Evolutionary conservation across 345 rosid genomes (phyloP), one percentile per base, ranked within the genome.

Genomic region (Camelina sativa): DNA sequence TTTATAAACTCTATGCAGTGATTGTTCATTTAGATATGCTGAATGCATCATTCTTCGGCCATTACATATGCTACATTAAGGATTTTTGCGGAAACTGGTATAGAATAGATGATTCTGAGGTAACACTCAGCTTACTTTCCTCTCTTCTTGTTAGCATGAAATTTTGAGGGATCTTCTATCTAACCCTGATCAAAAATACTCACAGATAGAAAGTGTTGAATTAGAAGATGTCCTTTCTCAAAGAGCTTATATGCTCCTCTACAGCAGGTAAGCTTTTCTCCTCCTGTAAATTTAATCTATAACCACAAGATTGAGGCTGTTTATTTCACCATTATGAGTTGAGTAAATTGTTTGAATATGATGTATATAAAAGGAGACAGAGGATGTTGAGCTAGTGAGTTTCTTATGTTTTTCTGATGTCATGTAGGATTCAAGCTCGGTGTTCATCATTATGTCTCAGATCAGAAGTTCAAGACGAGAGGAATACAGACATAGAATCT

Each of bases 41-140:
- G 69, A 96, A 96, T 84, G 98, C 99, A 16, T 96, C 99, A 5
- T 96, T 83, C 81, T 92, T 92, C 62, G 99, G 99, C 68, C 99
- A 96, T 71, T 96, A 92, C 77, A 89, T 96, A 60, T 91, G 95
- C 83, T 96, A 92, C 62, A 79, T 86, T 62, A 92, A 92, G 86
- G 96, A 96, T 70, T 89, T 89, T 74, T 34, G 60, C 54, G 97
- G 98, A 51, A 83, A 83, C 76, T 92, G 99, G 99, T 86, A 86
- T 76, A 80, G 85, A 80, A 81, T 88, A 74, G 97, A 96, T 81
- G 99, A 96, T 80, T 80, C 87, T 44, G 89, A 92, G 99, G 99
- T 92, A 85, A 28, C 65, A 56, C 20, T 71, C 53, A 30, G 47
- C 51, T 58, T 62, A 11, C 55, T 59, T 43, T 62, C 55, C 1